Conservation (phyloP, 2,329 filamentous ascomycete species). For the Mariannaea elegans region DNA sequence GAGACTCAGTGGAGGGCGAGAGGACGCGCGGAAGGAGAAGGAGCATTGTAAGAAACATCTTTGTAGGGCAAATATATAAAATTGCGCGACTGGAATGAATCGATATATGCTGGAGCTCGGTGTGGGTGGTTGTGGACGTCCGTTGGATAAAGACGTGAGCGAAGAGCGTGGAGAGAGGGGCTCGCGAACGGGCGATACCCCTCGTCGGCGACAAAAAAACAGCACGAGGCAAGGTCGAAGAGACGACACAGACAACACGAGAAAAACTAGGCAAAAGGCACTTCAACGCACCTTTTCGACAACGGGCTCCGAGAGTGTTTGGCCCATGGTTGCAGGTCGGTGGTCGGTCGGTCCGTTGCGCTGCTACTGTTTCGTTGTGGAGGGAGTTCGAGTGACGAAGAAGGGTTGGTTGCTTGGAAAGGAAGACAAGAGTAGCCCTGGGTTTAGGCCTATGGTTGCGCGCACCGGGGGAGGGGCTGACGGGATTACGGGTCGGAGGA, state of each 20-base stretch:
- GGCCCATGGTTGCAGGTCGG: conserved; percentile 75
- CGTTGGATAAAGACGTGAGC: conserved; percentile 3
- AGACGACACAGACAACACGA: conserved; percentile 5
- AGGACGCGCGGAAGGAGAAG: not conserved
- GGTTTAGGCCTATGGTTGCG: conserved; percentile 5
- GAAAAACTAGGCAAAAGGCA: conserved; percentile 2
- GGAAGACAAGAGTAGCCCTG: conserved; percentile 19
- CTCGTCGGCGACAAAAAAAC: conserved; percentile 31
- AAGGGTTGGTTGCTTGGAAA: conserved; percentile 26
- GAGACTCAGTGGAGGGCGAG: not conserved
- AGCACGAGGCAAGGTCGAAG: not conserved
- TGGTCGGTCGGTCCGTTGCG: conserved; percentile 37
- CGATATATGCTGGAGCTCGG: conserved; percentile 10
- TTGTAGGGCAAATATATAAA: conserved; percentile 17
- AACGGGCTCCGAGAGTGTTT: conserved; percentile 98
- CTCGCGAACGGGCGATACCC: conserved; percentile 35
- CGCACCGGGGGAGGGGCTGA: conserved; percentile 13
- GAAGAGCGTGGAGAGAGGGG: conserved; percentile 32
- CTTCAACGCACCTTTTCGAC: conserved; percentile 84
- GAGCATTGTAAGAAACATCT: not conserved
- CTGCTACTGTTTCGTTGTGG: conserved; percentile 35
- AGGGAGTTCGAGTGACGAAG: conserved; percentile 24
- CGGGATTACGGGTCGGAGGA: conserved; percentile 24
- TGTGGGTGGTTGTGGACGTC: not conserved
- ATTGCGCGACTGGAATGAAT: conserved; percentile 12